These are phyloP conservation scores for Backusella tuberculispora DNA, from an alignment of 192 early-diverging fungal species.

Conservation along the genomic window DNA sequence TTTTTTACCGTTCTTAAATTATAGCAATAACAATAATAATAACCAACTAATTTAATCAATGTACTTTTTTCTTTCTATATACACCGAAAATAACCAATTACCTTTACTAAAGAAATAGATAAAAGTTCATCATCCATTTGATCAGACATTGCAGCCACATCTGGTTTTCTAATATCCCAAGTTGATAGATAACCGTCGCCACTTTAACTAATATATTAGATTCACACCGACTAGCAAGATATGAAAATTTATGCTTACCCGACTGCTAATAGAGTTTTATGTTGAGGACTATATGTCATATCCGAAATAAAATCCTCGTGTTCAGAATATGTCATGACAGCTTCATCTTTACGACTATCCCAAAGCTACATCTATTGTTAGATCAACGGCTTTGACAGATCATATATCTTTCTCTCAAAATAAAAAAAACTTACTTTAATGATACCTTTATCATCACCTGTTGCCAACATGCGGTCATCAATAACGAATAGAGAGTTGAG, in stretches of 20 bases:
- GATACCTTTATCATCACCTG: slow-evolving; percentile 90
- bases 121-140: slow-evolving; percentile 96
- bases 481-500: slow-evolving; percentile 78
- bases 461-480: slow-evolving; percentile 79
- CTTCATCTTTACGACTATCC: slow-evolving; percentile 83
- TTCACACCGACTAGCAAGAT: not conserved
- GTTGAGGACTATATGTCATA: slow-evolving; percentile 69
- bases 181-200: slow-evolving; percentile 92
- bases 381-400: not conserved
- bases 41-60: not conserved
- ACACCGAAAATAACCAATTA: slow-evolving; percentile 22
- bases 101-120: slow-evolving; percentile 75
- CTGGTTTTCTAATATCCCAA: slow-evolving; percentile 88
- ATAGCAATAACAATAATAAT: slow-evolving; percentile 3
- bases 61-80: too few species aligned
- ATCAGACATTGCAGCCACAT: slow-evolving; percentile 85
- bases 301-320: slow-evolving; percentile 95
- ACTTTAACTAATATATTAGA: slow-evolving; percentile 42
- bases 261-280: slow-evolving; percentile 80
- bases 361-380: slow-evolving; percentile 62
- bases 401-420: not conserved
- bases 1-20: slow-evolving; percentile 71
- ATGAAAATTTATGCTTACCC: slow-evolving; percentile 41
- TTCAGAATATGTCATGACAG: slow-evolving; percentile 77
- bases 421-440: slow-evolving; percentile 67